phyloP scores from a whole-genome alignment of 2,329 filamentous ascomycete species.

The Exophiala sp. region DNA sequence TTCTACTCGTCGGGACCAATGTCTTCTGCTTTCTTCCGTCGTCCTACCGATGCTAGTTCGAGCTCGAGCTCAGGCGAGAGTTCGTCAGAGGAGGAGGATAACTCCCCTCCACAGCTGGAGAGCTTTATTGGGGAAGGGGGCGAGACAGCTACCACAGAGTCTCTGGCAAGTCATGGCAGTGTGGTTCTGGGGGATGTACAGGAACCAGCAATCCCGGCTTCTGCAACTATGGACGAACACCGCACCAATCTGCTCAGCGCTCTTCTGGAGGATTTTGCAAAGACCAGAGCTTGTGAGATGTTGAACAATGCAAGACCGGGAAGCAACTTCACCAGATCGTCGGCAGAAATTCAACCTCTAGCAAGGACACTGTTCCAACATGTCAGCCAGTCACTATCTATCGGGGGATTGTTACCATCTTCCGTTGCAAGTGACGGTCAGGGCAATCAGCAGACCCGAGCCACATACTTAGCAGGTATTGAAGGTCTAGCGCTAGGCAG shows the following conservation, averaged over 20 bases:
- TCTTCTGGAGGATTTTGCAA: slow-evolving; percentile 42
- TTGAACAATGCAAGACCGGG: slow-evolving; percentile 37
- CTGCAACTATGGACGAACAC: slow-evolving; percentile 19
- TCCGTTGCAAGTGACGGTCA: slow-evolving; percentile 36
- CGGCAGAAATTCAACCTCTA: slow-evolving; percentile 39
- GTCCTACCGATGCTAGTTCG: slow-evolving; percentile 20
- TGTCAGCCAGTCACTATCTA: slow-evolving; percentile 40
- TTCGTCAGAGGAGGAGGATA: slow-evolving; percentile 10
- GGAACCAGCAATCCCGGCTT: slow-evolving; percentile 1
- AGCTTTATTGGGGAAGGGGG: slow-evolving; percentile 5
- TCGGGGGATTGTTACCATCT: slow-evolving; percentile 38
- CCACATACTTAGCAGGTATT: slow-evolving; percentile 39
- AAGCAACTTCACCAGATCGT: slow-evolving; percentile 37
- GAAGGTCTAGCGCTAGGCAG: slow-evolving; percentile 38
- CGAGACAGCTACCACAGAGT: slow-evolving; percentile 22
- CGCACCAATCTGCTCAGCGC: slow-evolving; percentile 39
- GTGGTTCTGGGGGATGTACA: slow-evolving; percentile 17
- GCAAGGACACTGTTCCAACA: slow-evolving; percentile 39
- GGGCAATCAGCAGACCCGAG: slow-evolving; percentile 14
- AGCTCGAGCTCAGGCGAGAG: slow-evolving; percentile 16
- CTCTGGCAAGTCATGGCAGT: slow-evolving; percentile 22
- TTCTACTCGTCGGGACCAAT: slow-evolving; percentile 5
- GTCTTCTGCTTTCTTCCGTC: slow-evolving; percentile 25
- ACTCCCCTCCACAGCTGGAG: slow-evolving; percentile 1
- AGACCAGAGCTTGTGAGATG: slow-evolving; percentile 40